Base-by-base conservation (phyloP, 306 rosid species). In the Oxytropis ochrocephala region DNA sequence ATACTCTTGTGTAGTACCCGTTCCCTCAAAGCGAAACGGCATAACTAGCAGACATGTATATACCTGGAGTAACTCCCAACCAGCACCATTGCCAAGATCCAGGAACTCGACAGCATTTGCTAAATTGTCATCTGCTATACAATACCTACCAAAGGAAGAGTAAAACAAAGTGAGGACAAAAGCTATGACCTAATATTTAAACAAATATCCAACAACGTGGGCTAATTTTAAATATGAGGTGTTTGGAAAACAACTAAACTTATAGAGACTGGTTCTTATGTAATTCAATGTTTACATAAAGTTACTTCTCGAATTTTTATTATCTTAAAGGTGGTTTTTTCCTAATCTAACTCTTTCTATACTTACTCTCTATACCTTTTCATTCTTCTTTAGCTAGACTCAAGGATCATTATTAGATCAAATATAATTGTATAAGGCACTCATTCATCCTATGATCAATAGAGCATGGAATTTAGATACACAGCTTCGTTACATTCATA, bases 41-140 rank as follows among this genome's bases (percentile, higher is more conserved):
- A 29, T 52, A 51, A 17, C 62, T 6, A 53, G 27, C 0, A 64
- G 12, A 57, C 55, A 46, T 11, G 49, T 43, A 56, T 64, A 74
- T 64, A 93, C 98, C 96, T 93, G 92, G 71, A 93, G 98, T 67
- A 93, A 78, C 82, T 93, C 91, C 98, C 97, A 93, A 19, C 98
- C 98, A 63, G 98, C 97, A 60, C 98, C 83, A 74, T 85, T 74
- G 55, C 87, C 86, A 47, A 87, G 83, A 82, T 93, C 97, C 59
- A 93, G 86, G 71, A 93, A 93, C 54, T 72, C 76, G 0, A 93
- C 91, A 42, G 90, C 92, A 71, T 85, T 83, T 46, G 70, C 64
- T 44, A 90, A 81, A 19, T 80, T 82, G 64, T 85, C 96, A 76
- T 93, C 98, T 57, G 88, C 97, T 60, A 83, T 60, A 78, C 98